Evolutionary conservation across 176 grass and related monocot species (phyloP), one percentile per base, ranked within the genome.

Genomic region (Musa beccarii): DNA sequence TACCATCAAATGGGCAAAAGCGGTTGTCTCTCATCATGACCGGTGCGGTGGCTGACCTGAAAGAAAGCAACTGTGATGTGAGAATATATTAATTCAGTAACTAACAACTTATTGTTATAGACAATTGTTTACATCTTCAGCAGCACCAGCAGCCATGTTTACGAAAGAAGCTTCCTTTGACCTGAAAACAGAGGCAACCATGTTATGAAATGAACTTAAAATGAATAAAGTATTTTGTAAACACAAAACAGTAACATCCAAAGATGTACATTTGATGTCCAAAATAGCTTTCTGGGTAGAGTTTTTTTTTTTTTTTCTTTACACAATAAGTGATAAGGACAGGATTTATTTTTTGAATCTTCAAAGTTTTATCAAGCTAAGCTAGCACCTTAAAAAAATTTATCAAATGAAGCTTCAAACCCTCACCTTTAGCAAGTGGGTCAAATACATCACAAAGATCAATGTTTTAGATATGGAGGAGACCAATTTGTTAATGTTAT

Each of bases 81-180:
- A 79, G 50, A 22, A 56, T 69, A 49, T 54, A 69, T 1, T 29
- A 29, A 19, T 55, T 54, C 1, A 28, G 34, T 62, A 55, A 71
- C 62, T 63, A 79, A 21, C 14, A 16, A 64, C 15, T 29, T 16
- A 67, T 81, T 64, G 7, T 72, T 72, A 75, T 6, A 76, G 71
- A 76, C 66, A 23, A 63, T 73, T 81, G 79, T 3, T 63, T 88
- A 94, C 95, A 91, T 99, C 88, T 50, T 79, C 95, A 81, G 86
- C 63, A 59, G 92, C 95, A 56, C 86, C 81, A 81, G 81, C 90
- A 86, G 95, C 83, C 84, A 94, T 94, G 87, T 99, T 94, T 89
- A 94, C 84, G 82, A 99, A 92, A 81, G 89, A 88, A 81, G 87
- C 83, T 4, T 99, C 90, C 0, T 81, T 78, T 50, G 78, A 87